These are phyloP conservation scores for Sporothrix brunneoviolacea DNA, from an alignment of 2,329 filamentous ascomycete genomes.

Conservation along the genomic window DNA sequence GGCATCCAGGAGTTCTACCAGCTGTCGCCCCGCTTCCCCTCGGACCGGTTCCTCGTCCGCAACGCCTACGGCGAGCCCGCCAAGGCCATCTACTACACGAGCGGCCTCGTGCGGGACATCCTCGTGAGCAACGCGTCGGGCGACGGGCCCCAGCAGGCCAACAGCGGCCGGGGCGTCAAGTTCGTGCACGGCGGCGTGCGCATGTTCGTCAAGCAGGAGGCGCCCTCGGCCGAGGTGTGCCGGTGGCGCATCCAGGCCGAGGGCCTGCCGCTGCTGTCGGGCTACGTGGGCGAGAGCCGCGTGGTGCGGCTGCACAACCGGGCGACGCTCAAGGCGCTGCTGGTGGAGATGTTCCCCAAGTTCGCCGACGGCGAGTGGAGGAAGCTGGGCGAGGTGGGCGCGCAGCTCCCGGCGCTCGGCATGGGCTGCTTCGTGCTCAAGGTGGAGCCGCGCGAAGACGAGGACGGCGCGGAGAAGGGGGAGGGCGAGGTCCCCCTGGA, in stretches of 20 bases:
- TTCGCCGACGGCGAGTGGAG: slow-evolving; percentile 68
- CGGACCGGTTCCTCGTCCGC: slow-evolving; percentile 90
- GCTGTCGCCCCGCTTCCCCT: slow-evolving; percentile 75
- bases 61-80: slow-evolving; percentile 82
- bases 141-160: slow-evolving; percentile 35
- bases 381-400: slow-evolving; percentile 79
- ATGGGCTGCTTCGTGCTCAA: slow-evolving; percentile 92
- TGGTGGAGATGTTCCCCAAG: slow-evolving; percentile 96
- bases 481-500: slow-evolving; percentile 40
- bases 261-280: slow-evolving; percentile 83
- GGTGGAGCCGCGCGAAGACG: slow-evolving; percentile 53
- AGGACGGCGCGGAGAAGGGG: neutral
- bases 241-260: slow-evolving; percentile 94
- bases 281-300: slow-evolving; percentile 75
- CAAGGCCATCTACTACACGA: slow-evolving; percentile 97
- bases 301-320: slow-evolving; percentile 69
- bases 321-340: slow-evolving; percentile 71
- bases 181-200: slow-evolving; percentile 96
- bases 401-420: slow-evolving; percentile 67
- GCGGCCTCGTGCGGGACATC: slow-evolving; percentile 75
- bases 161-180: slow-evolving; percentile 54
- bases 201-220: slow-evolving; percentile 98
- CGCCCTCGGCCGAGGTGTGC: slow-evolving; percentile 78
- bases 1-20: slow-evolving; percentile 80
- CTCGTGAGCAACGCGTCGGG: slow-evolving; percentile 80